Evolutionary conservation across 495 filamentous ascomycete genomes (phyloP).

Genomic region (Neurospora sp.): DNA sequence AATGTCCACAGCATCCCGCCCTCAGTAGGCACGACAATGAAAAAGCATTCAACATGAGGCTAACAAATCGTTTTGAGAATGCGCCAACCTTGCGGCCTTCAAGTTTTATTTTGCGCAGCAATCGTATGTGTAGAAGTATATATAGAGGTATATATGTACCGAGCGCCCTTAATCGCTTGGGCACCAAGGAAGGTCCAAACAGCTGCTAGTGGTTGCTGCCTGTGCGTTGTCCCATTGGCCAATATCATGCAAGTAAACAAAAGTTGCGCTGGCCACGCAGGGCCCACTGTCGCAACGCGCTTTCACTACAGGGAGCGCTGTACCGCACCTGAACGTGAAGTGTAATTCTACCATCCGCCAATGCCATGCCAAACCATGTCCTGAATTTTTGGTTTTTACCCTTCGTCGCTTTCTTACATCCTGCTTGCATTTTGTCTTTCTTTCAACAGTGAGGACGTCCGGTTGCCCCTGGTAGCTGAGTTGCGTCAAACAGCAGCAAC

Average conservation of each 20-base stretch:
- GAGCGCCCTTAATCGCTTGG: not conserved
- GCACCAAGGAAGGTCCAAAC: not conserved
- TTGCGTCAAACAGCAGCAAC: not conserved
- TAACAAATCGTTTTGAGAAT: no score
- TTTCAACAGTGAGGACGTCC: not conserved
- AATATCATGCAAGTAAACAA: conserved; percentile 22
- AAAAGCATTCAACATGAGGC: not conserved
- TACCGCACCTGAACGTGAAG: not conserved
- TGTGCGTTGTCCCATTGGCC: conserved; percentile 10
- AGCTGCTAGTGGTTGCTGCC: not conserved
- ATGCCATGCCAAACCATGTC: not conserved
- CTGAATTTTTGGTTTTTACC: not conserved
- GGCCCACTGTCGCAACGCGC: conserved; percentile 7
- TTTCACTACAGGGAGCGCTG: conserved; percentile 5
- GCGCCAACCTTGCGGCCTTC: no score
- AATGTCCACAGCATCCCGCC: not conserved
- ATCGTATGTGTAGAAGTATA: not conserved
- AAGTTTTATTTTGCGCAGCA: no score
- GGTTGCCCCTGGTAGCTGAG: not conserved
- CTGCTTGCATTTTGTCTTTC: not conserved
- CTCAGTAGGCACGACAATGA: not conserved
- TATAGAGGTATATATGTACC: not conserved
- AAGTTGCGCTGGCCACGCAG: conserved; percentile 5
- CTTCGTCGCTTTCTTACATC: not conserved
- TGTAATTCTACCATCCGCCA: not conserved